Conservation (phyloP, 176 grass and related monocot genomes). For the Microstegium vimineum region DNA sequence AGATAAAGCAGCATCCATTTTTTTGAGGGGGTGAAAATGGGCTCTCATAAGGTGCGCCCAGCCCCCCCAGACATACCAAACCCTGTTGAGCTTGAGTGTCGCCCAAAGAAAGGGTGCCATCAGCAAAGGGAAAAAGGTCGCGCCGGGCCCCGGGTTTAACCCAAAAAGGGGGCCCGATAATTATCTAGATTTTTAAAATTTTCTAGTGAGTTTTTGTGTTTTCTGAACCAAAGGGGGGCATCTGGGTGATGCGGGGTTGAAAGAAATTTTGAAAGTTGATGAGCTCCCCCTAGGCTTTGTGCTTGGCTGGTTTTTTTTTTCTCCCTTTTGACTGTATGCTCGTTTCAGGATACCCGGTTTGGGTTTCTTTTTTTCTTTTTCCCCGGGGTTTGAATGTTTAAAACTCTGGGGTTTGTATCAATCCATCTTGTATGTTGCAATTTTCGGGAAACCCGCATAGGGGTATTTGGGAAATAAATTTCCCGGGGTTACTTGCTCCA, state of each 20-base stretch:
- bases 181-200: constrained; percentile 78
- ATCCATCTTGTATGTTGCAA: constrained; percentile 26
- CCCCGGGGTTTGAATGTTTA: no score
- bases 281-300: constrained; percentile 13
- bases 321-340: constrained; percentile 26
- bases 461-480: no score
- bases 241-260: neutral
- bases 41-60: constrained; percentile 74
- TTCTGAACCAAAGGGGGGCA: neutral
- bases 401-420: constrained; percentile 19
- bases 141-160: constrained; percentile 39
- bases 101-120: constrained; percentile 37
- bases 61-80: constrained; percentile 77
- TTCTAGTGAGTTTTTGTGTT: constrained; percentile 44
- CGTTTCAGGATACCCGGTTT: constrained; percentile 13
- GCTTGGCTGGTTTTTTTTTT: constrained; percentile 9
- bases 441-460: no score
- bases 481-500: no score
- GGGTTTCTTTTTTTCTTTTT: constrained; percentile 15
- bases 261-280: constrained; percentile 27
- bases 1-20: constrained; percentile 88
- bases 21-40: constrained; percentile 88
- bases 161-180: constrained; percentile 62
- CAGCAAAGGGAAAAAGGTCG: constrained; percentile 44
- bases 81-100: constrained; percentile 50